These are phyloP conservation scores for Mycena sp. DNA, from an alignment of 1,284 basidiomycete species.

Conservation along the genomic window DNA sequence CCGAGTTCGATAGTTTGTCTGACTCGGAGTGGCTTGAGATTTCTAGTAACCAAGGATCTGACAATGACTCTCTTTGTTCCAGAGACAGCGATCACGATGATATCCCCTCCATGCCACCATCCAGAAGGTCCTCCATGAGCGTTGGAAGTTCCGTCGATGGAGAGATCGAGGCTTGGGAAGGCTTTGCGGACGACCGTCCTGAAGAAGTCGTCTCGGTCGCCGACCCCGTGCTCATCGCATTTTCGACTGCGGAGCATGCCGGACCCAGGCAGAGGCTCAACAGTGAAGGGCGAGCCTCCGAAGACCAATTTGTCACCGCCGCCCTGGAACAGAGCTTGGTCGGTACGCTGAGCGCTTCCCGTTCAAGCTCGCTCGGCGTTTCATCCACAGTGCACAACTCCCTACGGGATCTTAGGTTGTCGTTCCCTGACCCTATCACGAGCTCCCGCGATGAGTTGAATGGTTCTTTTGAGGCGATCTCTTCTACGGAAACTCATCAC, in stretches of 20 bases:
- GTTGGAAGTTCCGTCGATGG: constrained; percentile 68
- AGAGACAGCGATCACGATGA: constrained; percentile 67
- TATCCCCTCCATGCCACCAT: constrained; percentile 57
- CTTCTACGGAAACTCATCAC: constrained; percentile 27
- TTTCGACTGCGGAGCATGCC: constrained; percentile 40
- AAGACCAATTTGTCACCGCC: constrained; percentile 69
- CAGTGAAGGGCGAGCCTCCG: constrained; percentile 44
- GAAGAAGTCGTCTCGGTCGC: constrained; percentile 53
- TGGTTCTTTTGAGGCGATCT: constrained; percentile 60
- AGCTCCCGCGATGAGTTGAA: constrained; percentile 68
- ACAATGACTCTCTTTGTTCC: constrained; percentile 69
- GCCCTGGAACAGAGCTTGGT: constrained; percentile 82
- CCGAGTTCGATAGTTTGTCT: constrained; percentile 72
- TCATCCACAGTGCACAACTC: constrained; percentile 63
- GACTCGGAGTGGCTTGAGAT: constrained; percentile 86
- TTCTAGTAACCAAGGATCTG: constrained; percentile 69
- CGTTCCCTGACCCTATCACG: constrained; percentile 80
- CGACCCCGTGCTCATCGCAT: constrained; percentile 38
- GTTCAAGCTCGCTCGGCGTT: constrained; percentile 62
- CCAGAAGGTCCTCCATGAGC: constrained; percentile 74
- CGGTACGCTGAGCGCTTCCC: constrained; percentile 76
- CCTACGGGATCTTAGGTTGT: constrained; percentile 75
- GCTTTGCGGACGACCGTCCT: constrained; percentile 66
- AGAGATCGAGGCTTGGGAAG: constrained; percentile 79
- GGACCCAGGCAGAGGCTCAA: constrained; percentile 36